Evolutionary conservation across 495 filamentous ascomycete species (phyloP).

Genomic region (Lasiosphaeria miniovina): DNA sequence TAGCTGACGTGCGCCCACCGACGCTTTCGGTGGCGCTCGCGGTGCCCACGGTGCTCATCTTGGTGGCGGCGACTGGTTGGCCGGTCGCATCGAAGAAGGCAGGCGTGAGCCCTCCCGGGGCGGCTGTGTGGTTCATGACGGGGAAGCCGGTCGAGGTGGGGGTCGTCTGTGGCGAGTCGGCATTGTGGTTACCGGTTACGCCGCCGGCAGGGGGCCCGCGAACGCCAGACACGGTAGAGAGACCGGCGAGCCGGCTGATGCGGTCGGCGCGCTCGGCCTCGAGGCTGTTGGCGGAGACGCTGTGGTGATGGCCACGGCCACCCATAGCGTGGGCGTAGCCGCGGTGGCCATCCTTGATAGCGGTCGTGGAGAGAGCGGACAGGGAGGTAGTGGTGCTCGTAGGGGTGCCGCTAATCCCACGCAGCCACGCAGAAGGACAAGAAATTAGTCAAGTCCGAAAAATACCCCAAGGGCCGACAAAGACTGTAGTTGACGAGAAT

Average conservation of each 20-base stretch:
- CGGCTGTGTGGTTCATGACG: constrained; percentile 10
- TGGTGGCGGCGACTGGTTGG: constrained; percentile 55
- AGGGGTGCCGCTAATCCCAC: constrained; percentile 70
- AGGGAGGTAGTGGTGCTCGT: constrained; percentile 84
- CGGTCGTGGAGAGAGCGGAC: constrained; percentile 82
- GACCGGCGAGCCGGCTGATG: constrained; percentile 83
- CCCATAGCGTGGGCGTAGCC: constrained; percentile 57
- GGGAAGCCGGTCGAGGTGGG: constrained; percentile 31
- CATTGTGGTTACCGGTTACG: constrained; percentile 16
- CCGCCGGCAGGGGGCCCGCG: constrained; percentile 45
- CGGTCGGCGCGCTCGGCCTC: constrained; percentile 91
- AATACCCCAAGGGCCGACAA: too few relatives aligned
- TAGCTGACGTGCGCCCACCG: constrained; percentile 40
- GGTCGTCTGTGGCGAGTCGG: constrained; percentile 27
- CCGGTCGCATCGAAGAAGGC: constrained; percentile 70
- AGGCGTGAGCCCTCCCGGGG: constrained; percentile 39
- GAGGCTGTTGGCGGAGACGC: constrained; percentile 63
- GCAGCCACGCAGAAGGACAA: constrained; percentile 8
- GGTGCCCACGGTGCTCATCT: constrained; percentile 80
- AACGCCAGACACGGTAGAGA: constrained; percentile 72
- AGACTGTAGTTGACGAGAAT: background rate
- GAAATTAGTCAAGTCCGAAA: too few relatives aligned
- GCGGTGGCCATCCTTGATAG: constrained; percentile 90
- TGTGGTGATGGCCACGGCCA: constrained; percentile 56
- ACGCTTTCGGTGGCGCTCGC: constrained; percentile 68